A percentile compares a stretch with the other conserved stretches of the same genome.
Conservation (phyloP, 2,329 filamentous ascomycete species). For the Clonostachys chloroleuca region DNA sequence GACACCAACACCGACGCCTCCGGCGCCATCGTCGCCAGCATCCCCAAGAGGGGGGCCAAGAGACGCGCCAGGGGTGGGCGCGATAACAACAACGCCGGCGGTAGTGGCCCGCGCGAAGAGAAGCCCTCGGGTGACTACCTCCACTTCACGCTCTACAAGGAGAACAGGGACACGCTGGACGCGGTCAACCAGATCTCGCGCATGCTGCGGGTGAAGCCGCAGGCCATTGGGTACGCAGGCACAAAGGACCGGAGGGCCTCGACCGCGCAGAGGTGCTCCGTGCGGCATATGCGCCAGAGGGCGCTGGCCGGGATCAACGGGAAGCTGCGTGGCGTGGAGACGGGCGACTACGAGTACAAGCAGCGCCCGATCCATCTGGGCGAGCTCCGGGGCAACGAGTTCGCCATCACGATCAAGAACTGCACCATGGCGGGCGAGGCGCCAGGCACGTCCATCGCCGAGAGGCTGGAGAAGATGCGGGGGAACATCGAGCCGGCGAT, state of each 20-base stretch:
- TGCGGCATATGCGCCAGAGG: conserved; percentile 43
- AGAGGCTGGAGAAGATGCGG: conserved; percentile 21
- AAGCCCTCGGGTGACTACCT: conserved; percentile 65
- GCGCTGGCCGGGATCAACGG: conserved; percentile 62
- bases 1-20: conserved; percentile 64
- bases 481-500: conserved; percentile 52
- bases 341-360: conserved; percentile 81
- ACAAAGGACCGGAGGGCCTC: conserved; percentile 89
- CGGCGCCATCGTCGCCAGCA: conserved; percentile 61
- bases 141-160: conserved; percentile 91
- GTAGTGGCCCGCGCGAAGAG: conserved; percentile 14
- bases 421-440: conserved; percentile 55
- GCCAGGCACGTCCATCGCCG: conserved; percentile 7
- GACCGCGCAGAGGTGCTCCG: conserved; percentile 78
- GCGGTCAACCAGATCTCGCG: conserved; percentile 73
- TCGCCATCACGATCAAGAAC: conserved; percentile 86
- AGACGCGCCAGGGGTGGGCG: conserved; percentile 16
- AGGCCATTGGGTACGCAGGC: conserved; percentile 72
- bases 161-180: conserved; percentile 97
- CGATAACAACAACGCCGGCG: conserved; percentile 1
- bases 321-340: conserved; percentile 56
- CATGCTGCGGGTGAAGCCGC: conserved; percentile 68
- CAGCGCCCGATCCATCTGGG: conserved; percentile 72
- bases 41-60: conserved; percentile 41
- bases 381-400: conserved; percentile 85